Percentiles rank a stretch among this genome's conserved stretches.
These are phyloP conservation scores for Oryza punctata DNA, from an alignment of 176 grass and related monocot species.

Conservation along the genomic window DNA sequence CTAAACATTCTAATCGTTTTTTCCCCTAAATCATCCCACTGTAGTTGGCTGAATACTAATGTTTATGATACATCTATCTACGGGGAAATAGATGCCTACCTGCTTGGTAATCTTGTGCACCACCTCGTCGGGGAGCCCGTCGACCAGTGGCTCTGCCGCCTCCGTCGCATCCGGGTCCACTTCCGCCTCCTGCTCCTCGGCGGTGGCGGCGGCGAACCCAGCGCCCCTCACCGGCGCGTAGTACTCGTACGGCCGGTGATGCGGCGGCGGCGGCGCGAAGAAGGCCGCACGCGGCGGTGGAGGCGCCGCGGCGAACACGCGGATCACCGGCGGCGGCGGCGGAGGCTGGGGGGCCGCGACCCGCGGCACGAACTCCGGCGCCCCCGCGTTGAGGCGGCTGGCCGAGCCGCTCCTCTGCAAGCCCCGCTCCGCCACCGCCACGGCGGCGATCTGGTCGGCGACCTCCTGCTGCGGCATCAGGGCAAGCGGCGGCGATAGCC, in stretches of 20 bases:
- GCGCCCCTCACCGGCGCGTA: constrained; percentile 31
- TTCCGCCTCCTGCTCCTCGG: constrained; percentile 52
- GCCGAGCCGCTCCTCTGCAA: constrained; percentile 56
- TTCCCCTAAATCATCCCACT: background rate
- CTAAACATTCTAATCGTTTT: background rate
- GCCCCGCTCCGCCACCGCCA: constrained; percentile 29
- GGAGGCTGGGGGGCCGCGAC: constrained; percentile 6
- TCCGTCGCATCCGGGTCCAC: constrained; percentile 14
- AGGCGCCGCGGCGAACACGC: background rate
- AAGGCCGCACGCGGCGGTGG: constrained; percentile 37
- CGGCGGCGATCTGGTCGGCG: constrained; percentile 37
- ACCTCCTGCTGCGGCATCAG: constrained; percentile 69
- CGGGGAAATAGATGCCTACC: constrained; percentile 38
- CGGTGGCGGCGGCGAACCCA: background rate
- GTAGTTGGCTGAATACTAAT: background rate
- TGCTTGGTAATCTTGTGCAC: constrained; percentile 86
- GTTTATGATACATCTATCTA: background rate
- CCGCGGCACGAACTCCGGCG: constrained; percentile 79
- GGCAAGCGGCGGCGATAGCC: constrained; percentile 10
- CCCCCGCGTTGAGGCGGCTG: constrained; percentile 75
- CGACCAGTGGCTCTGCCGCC: constrained; percentile 37
- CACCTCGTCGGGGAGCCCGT: constrained; percentile 62
- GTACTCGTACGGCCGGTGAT: constrained; percentile 59
- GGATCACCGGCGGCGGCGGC: constrained; percentile 15
- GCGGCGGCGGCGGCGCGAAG: constrained; percentile 45